phyloP scores from a whole-genome alignment of 2,329 filamentous ascomycete species.

The Apiospora arundinis region DNA sequence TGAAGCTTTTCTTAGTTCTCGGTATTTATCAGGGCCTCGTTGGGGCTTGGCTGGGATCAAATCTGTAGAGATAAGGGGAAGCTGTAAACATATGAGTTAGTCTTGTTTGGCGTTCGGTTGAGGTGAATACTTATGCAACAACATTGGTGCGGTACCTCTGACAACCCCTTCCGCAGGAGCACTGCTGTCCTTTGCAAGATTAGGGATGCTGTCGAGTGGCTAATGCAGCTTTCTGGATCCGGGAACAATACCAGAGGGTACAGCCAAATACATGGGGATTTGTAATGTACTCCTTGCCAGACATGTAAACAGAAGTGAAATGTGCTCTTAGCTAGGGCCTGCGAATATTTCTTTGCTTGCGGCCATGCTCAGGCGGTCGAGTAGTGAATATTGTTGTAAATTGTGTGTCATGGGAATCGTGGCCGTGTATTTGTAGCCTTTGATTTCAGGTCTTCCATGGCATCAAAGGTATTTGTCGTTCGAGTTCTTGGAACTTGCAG shows the following conservation, averaged over 20 bases:
- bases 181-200: no score
- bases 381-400: no score
- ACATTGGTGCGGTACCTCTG: background rate
- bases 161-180: background rate
- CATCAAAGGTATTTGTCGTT: background rate
- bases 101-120: background rate
- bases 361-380: background rate
- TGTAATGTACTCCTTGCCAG: background rate
- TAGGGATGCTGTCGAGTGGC: background rate
- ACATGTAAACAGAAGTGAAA: no score
- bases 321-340: background rate
- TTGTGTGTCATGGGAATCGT: no score
- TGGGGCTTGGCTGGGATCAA: background rate
- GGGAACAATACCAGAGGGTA: background rate
- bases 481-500: background rate
- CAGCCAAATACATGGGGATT: background rate
- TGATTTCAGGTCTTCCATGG: background rate
- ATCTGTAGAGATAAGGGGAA: background rate
- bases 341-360: background rate
- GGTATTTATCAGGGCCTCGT: background rate
- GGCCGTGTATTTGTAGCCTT: background rate
- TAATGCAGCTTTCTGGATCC: background rate
- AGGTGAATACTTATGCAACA: background rate
- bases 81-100: background rate
- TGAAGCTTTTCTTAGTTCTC: background rate